phyloP scores from a whole-genome alignment of 257 asterid genomes.

The Catharanthus roseus region DNA sequence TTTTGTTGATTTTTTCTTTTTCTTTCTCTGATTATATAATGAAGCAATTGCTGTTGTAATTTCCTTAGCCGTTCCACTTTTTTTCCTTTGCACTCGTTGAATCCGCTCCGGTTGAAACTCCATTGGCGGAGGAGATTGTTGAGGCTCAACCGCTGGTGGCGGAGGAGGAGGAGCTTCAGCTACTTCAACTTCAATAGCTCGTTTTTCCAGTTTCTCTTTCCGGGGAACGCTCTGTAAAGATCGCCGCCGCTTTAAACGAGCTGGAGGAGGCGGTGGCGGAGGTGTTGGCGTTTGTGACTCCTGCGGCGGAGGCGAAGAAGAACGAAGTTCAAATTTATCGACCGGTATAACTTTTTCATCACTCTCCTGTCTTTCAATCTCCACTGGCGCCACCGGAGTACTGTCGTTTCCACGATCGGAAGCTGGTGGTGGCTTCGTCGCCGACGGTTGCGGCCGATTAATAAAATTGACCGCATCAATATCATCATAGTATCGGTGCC shows the following conservation, averaged over 20 bases:
- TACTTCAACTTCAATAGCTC: slow-evolving; percentile 10
- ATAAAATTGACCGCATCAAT: slow-evolving; percentile 51
- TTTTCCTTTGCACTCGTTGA: slow-evolving; percentile 33
- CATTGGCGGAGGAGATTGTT: slow-evolving; percentile 26
- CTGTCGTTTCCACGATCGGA: slow-evolving; percentile 19
- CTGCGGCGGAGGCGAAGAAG: slow-evolving; percentile 28
- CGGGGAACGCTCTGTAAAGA: slow-evolving; percentile 48
- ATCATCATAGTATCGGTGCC: slow-evolving; percentile 54
- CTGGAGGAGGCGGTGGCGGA: slow-evolving; percentile 30
- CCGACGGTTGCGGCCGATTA: slow-evolving; percentile 29
- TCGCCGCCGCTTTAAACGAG: slow-evolving; percentile 40
- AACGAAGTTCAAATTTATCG: slow-evolving; percentile 49
- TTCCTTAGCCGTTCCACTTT: slow-evolving; percentile 66
- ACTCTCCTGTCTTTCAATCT: slow-evolving; percentile 16
- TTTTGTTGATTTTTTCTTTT: slow-evolving; percentile 50
- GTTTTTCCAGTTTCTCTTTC: slow-evolving; percentile 29
- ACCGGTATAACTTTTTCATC: slow-evolving; percentile 50
- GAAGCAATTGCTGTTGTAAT: slow-evolving; percentile 62
- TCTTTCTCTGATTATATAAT: slow-evolving; percentile 52
- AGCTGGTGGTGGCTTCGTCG: slow-evolving; percentile 9
- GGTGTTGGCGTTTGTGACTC: slow-evolving; percentile 28
- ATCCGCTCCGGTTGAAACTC: slow-evolving; percentile 24
- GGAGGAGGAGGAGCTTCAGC: slow-evolving; percentile 21
- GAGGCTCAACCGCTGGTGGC: slow-evolving; percentile 22
- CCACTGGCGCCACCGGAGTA: slow-evolving; percentile 24